Evolutionary conservation across 2,329 filamentous ascomycete genomes (phyloP).

Genomic region (Huntiella omanensis): DNA sequence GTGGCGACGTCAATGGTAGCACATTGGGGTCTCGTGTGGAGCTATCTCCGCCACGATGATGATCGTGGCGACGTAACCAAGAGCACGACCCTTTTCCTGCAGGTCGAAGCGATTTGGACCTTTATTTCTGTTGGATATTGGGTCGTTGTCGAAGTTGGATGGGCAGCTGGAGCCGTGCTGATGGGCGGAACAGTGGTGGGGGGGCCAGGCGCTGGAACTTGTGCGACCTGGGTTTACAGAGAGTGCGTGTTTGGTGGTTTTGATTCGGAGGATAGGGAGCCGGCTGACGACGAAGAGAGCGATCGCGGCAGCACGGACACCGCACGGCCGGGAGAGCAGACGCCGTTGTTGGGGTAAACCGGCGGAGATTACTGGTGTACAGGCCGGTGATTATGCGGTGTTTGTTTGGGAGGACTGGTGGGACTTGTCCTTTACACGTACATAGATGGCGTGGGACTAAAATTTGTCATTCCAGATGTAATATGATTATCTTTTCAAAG

Average conservation of each 20-base stretch:
- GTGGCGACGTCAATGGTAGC: slow-evolving; percentile 24
- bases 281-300: slow-evolving; percentile 4
- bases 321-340: slow-evolving; percentile 17
- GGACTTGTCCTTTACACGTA: no score
- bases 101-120: slow-evolving; percentile 27
- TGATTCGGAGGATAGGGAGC: not conserved
- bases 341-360: slow-evolving; percentile 18
- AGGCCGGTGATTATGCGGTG: no score
- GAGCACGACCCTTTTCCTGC: slow-evolving; percentile 25
- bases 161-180: slow-evolving; percentile 20
- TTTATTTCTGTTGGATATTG: slow-evolving; percentile 32
- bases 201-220: slow-evolving; percentile 22
- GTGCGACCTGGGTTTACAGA: slow-evolving; percentile 22
- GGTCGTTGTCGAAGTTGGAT: slow-evolving; percentile 32
- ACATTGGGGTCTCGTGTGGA: slow-evolving; percentile 25
- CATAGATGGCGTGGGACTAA: no score
- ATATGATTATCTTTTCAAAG: no score
- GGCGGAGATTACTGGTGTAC: no score
- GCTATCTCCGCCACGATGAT: slow-evolving; percentile 20
- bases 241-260: slow-evolving; percentile 14
- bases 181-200: slow-evolving; percentile 16
- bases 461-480: no score
- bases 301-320: not conserved
- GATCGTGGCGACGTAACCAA: slow-evolving; percentile 32
- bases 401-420: no score